phyloP scores from a whole-genome alignment of 164 flowering plant species.

The Vitis labrusca region DNA sequence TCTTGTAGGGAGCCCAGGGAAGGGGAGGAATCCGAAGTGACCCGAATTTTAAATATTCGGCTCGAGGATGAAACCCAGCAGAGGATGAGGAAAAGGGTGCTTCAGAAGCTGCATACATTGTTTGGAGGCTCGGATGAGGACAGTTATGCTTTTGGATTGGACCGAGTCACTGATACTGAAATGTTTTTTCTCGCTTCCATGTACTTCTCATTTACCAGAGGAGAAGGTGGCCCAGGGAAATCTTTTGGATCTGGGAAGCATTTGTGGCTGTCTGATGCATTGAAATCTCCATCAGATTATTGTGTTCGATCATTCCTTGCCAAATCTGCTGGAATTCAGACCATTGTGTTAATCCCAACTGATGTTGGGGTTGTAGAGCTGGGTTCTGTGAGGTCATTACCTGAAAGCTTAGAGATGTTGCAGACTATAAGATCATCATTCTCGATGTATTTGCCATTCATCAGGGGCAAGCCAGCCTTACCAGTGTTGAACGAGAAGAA shows the following conservation, averaged over 20 bases:
- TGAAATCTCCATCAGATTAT: conserved; percentile 54
- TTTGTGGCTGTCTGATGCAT: conserved; percentile 64
- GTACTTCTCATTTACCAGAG: conserved; percentile 88
- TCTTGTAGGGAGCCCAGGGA: conserved; percentile 83
- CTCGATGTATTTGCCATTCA: conserved; percentile 28
- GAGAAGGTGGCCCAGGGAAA: conserved; percentile 89
- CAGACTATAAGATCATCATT: conserved; percentile 53
- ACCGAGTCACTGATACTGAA: conserved; percentile 86
- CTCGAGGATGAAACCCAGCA: conserved; percentile 68
- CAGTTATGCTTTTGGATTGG: conserved; percentile 70
- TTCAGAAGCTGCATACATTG: conserved; percentile 70
- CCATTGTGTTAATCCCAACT: conserved; percentile 79
- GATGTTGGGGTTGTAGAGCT: conserved; percentile 88
- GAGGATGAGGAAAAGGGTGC: conserved; percentile 78
- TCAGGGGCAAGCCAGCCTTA: conserved; percentile 29
- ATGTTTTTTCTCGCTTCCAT: conserved; percentile 93
- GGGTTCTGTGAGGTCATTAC: conserved; percentile 76
- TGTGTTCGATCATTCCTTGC: conserved; percentile 84
- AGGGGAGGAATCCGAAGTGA: conserved; percentile 61
- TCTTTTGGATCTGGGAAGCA: conserved; percentile 67
- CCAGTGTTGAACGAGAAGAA: conserved; percentile 34
- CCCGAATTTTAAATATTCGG: conserved; percentile 28
- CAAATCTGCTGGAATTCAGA: conserved; percentile 78
- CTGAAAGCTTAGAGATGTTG: conserved; percentile 61
- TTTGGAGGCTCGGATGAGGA: conserved; percentile 92